Base-by-base conservation (phyloP, 345 rosid species). In the Punica granatum region DNA sequence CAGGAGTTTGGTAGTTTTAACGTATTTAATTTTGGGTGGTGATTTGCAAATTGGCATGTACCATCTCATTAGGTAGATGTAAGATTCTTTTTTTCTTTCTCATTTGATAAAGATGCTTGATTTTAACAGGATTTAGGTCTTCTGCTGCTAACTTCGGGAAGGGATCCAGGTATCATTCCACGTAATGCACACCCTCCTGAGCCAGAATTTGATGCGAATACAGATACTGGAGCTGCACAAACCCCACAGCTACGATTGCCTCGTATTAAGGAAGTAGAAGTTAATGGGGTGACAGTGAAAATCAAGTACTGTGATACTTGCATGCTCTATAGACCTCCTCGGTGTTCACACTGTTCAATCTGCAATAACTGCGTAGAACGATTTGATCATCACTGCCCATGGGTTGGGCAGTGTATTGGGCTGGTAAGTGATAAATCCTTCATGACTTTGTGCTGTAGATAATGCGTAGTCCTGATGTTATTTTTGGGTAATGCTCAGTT, bases 371-470 rank as follows among this genome's bases (percentile, higher is more conserved):
- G 99, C 61, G 99, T 91, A 7, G 90, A 89, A 76, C 83, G 89
- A 73, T 94, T 94, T 76, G 99, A 94, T 75, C 99, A 94, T 73
- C 99, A 94, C 78, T 94, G 99, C 74, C 99, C 99, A 70, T 94
- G 99, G 99, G 99, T 94, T 68, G 98, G 99, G 75, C 99, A 94
- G 74, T 94, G 99, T 78, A 89, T 94, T 60, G 99, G 99, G 36
- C 72, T 83, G 90, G 99, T 94, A 83, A 76, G 83, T 65, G 62
- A 58, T 15, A 6, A 56, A 69, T 74, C 60, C 67, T 68, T 64
- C 14, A 7, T 39, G 37, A 39, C 25, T 63, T 63, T 30, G 43
- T 63, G 6, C 68, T 39, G 70, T 56, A 30, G 21, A 34, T 36
- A 26, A 23, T 44, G 26, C 8, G 30, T 63, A 30, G 23, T 36